Conservation (phyloP, 2,329 filamentous ascomycete species). For the Calonectria pseudoturangicola region DNA sequence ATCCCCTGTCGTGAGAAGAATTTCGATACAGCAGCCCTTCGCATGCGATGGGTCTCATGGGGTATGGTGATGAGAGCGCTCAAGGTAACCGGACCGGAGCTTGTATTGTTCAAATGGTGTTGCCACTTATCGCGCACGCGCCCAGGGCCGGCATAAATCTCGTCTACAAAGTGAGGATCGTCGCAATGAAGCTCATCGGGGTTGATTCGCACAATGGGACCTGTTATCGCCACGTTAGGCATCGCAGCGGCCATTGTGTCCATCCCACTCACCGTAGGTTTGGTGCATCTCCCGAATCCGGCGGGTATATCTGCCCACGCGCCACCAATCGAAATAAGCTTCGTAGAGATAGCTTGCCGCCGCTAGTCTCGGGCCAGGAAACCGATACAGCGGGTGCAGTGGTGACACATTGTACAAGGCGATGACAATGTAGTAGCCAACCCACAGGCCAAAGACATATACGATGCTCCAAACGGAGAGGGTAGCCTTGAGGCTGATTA, state of each 20-base stretch:
- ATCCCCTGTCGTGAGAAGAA: conserved; percentile 61
- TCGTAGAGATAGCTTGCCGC: background rate
- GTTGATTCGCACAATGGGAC: conserved; percentile 62
- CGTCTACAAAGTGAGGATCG: conserved; percentile 60
- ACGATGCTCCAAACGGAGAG: background rate
- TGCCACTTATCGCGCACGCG: conserved; percentile 54
- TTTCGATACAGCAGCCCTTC: conserved; percentile 55
- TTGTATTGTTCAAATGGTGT: conserved; percentile 44
- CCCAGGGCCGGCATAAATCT: conserved; percentile 58
- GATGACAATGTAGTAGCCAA: background rate
- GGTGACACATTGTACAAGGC: conserved; percentile 11
- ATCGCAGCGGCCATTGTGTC: background rate
- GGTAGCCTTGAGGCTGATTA: background rate
- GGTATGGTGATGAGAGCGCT: conserved; percentile 46
- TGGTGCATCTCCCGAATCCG: conserved; percentile 16
- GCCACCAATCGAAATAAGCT: conserved; percentile 10
- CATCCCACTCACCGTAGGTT: background rate
- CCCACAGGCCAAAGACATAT: background rate
- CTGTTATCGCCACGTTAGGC: conserved; percentile 35
- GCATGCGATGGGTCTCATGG: conserved; percentile 59
- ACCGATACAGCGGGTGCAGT: background rate
- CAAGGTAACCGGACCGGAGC: conserved; percentile 34
- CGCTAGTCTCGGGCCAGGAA: conserved; percentile 4
- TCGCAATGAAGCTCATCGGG: conserved; percentile 63
- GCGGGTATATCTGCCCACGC: conserved; percentile 3